Percentiles rank a stretch among this genome's conserved stretches.
These are phyloP conservation scores for Fragaria iinumae DNA, from an alignment of 306 rosid genomes.

Conservation along the genomic window DNA sequence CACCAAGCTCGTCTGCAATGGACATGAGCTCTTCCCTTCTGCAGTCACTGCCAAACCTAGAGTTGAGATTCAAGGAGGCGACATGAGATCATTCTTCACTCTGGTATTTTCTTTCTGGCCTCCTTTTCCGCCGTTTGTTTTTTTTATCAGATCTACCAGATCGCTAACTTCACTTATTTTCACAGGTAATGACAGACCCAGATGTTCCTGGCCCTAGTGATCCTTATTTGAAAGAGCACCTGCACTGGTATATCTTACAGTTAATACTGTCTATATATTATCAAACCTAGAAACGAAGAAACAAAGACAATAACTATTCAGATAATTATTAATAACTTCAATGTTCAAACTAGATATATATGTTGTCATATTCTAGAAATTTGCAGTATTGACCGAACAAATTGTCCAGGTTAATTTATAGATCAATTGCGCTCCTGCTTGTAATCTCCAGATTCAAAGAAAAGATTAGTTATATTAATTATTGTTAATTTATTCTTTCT, in stretches of 20 bases:
- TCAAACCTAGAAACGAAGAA: neutral
- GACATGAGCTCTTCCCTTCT: constrained; percentile 75
- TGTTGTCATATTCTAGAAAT: neutral
- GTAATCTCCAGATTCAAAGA: neutral
- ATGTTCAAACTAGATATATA: neutral
- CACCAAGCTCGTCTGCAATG: constrained; percentile 66
- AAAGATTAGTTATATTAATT: neutral
- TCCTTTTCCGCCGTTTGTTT: neutral
- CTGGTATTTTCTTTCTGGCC: constrained; percentile 39
- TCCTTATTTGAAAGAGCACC: constrained; percentile 78
- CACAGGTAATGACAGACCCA: constrained; percentile 80
- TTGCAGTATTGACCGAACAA: neutral
- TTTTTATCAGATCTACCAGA: neutral
- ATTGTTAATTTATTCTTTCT: neutral
- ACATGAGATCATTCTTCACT: constrained; percentile 79
- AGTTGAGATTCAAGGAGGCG: constrained; percentile 74
- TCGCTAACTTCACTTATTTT: neutral
- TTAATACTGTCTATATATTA: too few species aligned
- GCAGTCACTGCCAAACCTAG: constrained; percentile 53
- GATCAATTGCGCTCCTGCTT: neutral
- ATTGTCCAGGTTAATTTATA: neutral
- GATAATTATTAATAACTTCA: neutral
- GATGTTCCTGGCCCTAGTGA: constrained; percentile 95
- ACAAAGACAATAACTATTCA: neutral
- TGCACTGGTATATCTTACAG: constrained; percentile 59